A percentile compares a stretch with the other conserved stretches of the same genome.
These are phyloP conservation scores for Paragyromitra xinjiangensis DNA, from an alignment of 495 filamentous ascomycete genomes.

Conservation along the genomic window DNA sequence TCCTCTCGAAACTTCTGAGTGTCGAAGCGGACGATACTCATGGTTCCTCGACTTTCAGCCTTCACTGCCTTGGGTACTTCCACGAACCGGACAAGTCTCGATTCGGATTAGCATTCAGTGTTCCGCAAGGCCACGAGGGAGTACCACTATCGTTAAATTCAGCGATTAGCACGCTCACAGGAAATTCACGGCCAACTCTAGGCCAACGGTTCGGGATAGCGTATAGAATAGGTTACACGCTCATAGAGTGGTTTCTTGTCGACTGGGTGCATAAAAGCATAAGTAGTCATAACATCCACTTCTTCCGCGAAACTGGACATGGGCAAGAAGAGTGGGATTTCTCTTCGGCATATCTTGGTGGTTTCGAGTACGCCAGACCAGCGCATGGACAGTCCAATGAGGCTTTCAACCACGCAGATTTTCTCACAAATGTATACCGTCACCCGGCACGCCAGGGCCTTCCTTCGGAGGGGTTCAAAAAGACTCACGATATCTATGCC, in stretches of 20 bases:
- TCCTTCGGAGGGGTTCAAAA: conserved; percentile 44
- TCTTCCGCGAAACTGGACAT: conserved; percentile 48
- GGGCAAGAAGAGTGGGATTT: conserved; percentile 16
- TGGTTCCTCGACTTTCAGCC: not conserved
- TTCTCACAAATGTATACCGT: conserved; percentile 43
- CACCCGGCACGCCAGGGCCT: conserved; percentile 51
- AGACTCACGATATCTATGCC: conserved; percentile 57
- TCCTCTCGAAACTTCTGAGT: conserved; percentile 14
- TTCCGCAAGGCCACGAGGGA: conserved; percentile 13
- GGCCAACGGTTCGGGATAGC: conserved; percentile 39
- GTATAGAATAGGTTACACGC: conserved; percentile 27
- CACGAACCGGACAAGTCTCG: conserved; percentile 21
- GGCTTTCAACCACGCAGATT: not conserved
- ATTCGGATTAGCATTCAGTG: conserved; percentile 20
- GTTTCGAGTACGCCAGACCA: conserved; percentile 43
- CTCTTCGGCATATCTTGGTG: conserved; percentile 26
- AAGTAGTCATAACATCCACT: conserved; percentile 57
- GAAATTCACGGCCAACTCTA: conserved; percentile 13
- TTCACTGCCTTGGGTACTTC: conserved; percentile 39
- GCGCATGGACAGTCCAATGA: not conserved
- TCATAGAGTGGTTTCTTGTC: conserved; percentile 53
- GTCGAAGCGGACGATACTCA: not conserved
- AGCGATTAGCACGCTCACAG: not conserved
- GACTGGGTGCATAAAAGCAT: conserved; percentile 60
- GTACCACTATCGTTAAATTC: conserved; percentile 15